Evolutionary conservation across 2,329 filamentous ascomycete species (phyloP).

Genomic region (Lojkania enalia): DNA sequence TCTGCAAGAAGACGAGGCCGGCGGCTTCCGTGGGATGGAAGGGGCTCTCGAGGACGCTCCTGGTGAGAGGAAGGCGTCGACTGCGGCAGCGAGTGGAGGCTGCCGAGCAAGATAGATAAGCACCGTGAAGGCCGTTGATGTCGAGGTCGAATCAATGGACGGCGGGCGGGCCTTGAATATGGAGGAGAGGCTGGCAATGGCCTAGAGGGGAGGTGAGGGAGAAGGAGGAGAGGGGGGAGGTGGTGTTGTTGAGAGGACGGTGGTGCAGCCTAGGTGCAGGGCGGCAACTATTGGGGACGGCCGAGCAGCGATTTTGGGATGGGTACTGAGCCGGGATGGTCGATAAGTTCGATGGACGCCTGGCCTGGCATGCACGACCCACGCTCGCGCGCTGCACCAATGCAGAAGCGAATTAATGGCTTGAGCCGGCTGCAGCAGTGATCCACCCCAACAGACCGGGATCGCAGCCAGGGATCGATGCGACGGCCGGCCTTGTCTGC

Average conservation of each 20-base stretch:
- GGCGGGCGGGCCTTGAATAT: slow-evolving; percentile 33
- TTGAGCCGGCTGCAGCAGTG: slow-evolving; percentile 23
- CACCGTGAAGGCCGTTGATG: slow-evolving; percentile 17
- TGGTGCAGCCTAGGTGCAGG: slow-evolving; percentile 36
- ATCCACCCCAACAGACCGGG: slow-evolving; percentile 39
- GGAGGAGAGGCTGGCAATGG: slow-evolving; percentile 39
- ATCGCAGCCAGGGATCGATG: slow-evolving; percentile 31
- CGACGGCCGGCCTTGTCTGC: too few relatives aligned
- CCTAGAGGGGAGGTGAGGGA: slow-evolving; percentile 25
- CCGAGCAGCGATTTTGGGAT: slow-evolving; percentile 21
- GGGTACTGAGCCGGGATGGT: slow-evolving; percentile 29
- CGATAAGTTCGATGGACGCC: slow-evolving; percentile 33
- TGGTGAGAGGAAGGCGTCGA: slow-evolving; percentile 20
- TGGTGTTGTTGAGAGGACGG: slow-evolving; percentile 37
- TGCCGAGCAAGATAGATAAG: slow-evolving; percentile 22
- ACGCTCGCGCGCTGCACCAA: slow-evolving; percentile 23
- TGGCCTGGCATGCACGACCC: slow-evolving; percentile 17
- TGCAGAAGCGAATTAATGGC: slow-evolving; percentile 34
- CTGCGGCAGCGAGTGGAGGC: slow-evolving; percentile 18
- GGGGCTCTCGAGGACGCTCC: slow-evolving; percentile 15
- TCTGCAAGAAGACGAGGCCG: slow-evolving; percentile 29
- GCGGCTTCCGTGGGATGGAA: slow-evolving; percentile 29
- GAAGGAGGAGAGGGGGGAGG: slow-evolving; percentile 11
- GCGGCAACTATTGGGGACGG: slow-evolving; percentile 38
- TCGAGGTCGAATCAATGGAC: slow-evolving; percentile 19